Conservation (phyloP, 768 basidiomycete genomes). For the Boletus vinaceobasis region DNA sequence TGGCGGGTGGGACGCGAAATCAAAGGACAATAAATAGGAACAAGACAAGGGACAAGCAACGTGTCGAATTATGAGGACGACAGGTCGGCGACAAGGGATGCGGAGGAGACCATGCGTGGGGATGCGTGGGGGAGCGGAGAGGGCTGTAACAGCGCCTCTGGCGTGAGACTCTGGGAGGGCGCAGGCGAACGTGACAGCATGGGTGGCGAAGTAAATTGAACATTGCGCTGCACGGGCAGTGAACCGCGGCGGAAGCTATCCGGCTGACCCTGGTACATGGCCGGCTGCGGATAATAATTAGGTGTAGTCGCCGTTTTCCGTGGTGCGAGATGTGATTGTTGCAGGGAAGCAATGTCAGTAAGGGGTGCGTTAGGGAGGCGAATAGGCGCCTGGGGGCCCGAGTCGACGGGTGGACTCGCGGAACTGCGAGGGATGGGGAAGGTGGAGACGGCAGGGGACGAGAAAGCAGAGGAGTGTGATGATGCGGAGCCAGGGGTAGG, state of each 20-base stretch:
- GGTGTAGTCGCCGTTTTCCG: slow-evolving; percentile 33
- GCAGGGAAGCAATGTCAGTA: slow-evolving; percentile 60
- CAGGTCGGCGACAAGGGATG: slow-evolving; percentile 19
- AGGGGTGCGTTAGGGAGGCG: slow-evolving; percentile 72
- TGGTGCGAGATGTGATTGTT: slow-evolving; percentile 32
- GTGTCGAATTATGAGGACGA: slow-evolving; percentile 16
- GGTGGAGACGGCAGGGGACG: slow-evolving; percentile 57
- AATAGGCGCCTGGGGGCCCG: slow-evolving; percentile 46
- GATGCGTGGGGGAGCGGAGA: slow-evolving; percentile 29
- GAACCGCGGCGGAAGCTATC: slow-evolving; percentile 31
- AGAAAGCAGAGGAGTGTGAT: slow-evolving; percentile 60
- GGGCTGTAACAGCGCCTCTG: slow-evolving; percentile 18
- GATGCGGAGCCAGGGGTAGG: slow-evolving; percentile 46
- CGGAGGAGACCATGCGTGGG: slow-evolving; percentile 25
- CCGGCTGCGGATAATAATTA: slow-evolving; percentile 32
- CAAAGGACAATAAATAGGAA: slow-evolving; percentile 29
- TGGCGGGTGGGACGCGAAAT: slow-evolving; percentile 16
- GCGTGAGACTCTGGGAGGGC: slow-evolving; percentile 25
- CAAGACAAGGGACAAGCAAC: slow-evolving; percentile 14
- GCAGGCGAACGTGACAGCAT: slow-evolving; percentile 29
- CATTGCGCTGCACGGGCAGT: slow-evolving; percentile 28
- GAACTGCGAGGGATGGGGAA: slow-evolving; percentile 61
- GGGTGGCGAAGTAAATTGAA: slow-evolving; percentile 29
- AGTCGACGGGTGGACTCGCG: slow-evolving; percentile 47
- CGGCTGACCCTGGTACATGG: slow-evolving; percentile 28